A percentile compares a stretch with the other conserved stretches of the same genome.
phyloP scores from a whole-genome alignment of 257 asterid genomes.

The Jacaranda copaia region DNA sequence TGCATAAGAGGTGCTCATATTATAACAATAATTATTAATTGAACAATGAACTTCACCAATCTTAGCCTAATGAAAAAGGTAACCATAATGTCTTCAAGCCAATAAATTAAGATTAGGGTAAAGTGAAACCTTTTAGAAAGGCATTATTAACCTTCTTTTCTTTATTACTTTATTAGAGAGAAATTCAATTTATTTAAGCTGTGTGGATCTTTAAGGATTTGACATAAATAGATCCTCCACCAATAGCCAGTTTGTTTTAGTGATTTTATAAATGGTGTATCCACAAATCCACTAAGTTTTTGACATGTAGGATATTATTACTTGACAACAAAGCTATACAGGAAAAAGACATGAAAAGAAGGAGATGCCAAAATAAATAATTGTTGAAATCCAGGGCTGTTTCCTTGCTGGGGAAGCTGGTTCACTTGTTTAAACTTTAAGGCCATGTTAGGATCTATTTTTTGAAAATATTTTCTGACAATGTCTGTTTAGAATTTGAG shows the following conservation, averaged over 20 bases:
- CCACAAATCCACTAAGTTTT: constrained; percentile 38
- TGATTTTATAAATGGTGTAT: constrained; percentile 29
- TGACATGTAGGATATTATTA: constrained; percentile 36
- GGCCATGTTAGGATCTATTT: background rate
- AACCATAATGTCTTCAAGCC: background rate
- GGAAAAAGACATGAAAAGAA: background rate
- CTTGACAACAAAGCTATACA: background rate
- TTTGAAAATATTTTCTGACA: background rate
- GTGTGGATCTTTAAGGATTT: constrained; percentile 41
- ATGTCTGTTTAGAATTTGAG: background rate
- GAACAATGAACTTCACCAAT: constrained; percentile 7
- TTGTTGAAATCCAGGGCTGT: background rate
- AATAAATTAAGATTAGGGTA: background rate
- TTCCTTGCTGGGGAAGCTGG: constrained; percentile 14
- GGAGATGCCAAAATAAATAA: constrained; percentile 1
- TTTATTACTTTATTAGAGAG: background rate
- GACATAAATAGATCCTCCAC: constrained; percentile 52
- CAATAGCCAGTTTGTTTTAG: constrained; percentile 19
- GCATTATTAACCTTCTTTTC: background rate
- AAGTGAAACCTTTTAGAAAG: constrained; percentile 30
- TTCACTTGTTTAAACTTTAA: background rate
- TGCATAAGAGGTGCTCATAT: constrained; percentile 12
- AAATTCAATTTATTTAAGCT: constrained; percentile 17
- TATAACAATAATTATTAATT: background rate
- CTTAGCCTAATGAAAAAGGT: constrained; percentile 14